phyloP scores from a whole-genome alignment of 148 eudicot genomes.

The Limonium bicolor region DNA sequence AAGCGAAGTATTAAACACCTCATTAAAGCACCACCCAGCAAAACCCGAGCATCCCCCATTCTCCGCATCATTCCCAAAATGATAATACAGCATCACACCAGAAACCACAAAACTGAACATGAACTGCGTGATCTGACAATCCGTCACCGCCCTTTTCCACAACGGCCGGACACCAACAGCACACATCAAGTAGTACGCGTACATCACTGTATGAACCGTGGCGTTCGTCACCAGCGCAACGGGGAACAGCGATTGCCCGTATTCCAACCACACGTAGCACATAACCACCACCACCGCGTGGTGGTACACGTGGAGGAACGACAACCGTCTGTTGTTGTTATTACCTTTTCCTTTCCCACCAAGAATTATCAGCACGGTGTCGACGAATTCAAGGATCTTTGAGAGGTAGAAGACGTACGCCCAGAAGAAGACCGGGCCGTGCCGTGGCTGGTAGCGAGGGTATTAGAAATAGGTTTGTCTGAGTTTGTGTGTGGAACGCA shows the following conservation, averaged over 20 bases:
- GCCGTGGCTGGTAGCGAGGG: no score
- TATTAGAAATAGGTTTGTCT: no score
- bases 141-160: constrained; percentile 80
- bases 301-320: constrained; percentile 95
- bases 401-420: constrained; percentile 76
- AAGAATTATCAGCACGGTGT: constrained; percentile 51
- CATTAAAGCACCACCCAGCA: constrained; percentile 73
- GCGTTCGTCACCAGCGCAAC: constrained; percentile 72
- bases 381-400: constrained; percentile 60
- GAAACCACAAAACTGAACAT: constrained; percentile 66
- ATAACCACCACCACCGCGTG: constrained; percentile 61
- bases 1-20: constrained; percentile 65
- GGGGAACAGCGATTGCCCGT: constrained; percentile 44
- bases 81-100: constrained; percentile 46
- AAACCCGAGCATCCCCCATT: constrained; percentile 74
- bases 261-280: constrained; percentile 65
- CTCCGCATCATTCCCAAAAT: constrained; percentile 24
- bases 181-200: constrained; percentile 53
- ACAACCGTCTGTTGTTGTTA: constrained; percentile 29
- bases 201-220: constrained; percentile 71
- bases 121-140: constrained; percentile 81
- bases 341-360: no score
- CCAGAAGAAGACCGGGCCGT: constrained; percentile 80
- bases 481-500: no score
- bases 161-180: constrained; percentile 52